These are phyloP conservation scores for Amanita rubescens DNA, from an alignment of 768 basidiomycete genomes.

Conservation along the genomic window DNA sequence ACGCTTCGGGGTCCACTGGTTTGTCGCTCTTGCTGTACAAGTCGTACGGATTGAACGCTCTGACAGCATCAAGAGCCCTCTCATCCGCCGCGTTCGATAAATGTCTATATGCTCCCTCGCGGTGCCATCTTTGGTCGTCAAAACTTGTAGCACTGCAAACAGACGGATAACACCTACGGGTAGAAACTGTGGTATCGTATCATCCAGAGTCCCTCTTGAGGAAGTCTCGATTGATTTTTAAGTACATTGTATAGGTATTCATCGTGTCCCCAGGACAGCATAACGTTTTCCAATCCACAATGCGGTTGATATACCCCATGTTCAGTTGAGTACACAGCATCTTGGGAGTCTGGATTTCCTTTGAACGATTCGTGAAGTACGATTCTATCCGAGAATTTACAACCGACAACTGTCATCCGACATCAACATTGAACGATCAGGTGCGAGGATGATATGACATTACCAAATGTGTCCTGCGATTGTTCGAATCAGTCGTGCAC, in stretches of 20 bases:
- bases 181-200: constrained; percentile 79
- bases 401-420: constrained; percentile 53
- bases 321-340: constrained; percentile 53
- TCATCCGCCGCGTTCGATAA: constrained; percentile 50
- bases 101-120: constrained; percentile 62
- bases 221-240: constrained; percentile 58
- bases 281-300: constrained; percentile 69
- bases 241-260: constrained; percentile 68
- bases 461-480: constrained; percentile 25
- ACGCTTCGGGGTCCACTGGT: constrained; percentile 36
- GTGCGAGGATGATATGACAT: background rate
- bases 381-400: constrained; percentile 65
- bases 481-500: background rate
- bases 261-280: constrained; percentile 78
- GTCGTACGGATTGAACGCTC: constrained; percentile 73
- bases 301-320: constrained; percentile 59
- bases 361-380: constrained; percentile 62
- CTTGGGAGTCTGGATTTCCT: constrained; percentile 51
- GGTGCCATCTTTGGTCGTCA: constrained; percentile 49
- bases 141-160: background rate
- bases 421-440: background rate
- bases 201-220: constrained; percentile 63
- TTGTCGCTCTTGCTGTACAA: constrained; percentile 69
- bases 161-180: constrained; percentile 37
- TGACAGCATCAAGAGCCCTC: constrained; percentile 50